These are phyloP conservation scores for Vigna nakashimae DNA, from an alignment of 306 rosid species.

Conservation along the genomic window DNA sequence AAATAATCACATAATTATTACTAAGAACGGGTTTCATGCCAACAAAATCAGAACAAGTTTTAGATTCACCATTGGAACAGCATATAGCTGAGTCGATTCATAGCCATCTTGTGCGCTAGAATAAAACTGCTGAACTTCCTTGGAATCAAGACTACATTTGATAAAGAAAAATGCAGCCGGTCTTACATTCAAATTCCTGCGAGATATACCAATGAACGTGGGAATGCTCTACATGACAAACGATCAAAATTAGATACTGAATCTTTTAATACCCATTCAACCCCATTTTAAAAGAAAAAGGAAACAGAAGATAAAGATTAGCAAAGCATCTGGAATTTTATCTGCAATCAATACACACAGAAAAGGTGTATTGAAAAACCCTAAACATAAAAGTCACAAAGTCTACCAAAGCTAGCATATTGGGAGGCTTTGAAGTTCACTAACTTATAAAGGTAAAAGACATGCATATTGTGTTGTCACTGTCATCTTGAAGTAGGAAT, in stretches of 20 bases:
- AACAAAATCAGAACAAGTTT: conserved; percentile 15
- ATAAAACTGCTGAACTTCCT: conserved; percentile 75
- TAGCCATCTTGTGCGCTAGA: conserved; percentile 84
- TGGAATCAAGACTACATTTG: conserved; percentile 75
- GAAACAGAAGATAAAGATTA: not conserved
- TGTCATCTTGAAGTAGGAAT: conserved; percentile 21
- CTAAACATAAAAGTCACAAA: conserved; percentile 9
- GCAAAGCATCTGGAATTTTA: conserved; percentile 6
- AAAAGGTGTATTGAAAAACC: conserved; percentile 23
- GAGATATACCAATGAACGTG: conserved; percentile 76
- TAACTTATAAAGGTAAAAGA: conserved; percentile 10
- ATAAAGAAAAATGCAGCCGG: conserved; percentile 86
- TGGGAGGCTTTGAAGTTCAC: conserved; percentile 11
- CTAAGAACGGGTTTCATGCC: conserved; percentile 36
- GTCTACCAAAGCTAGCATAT: conserved; percentile 11
- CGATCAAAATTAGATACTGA: conserved; percentile 40
- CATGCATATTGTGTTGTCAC: conserved; percentile 7
- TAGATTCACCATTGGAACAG: conserved; percentile 75
- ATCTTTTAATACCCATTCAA: conserved; percentile 19
- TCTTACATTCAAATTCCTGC: conserved; percentile 80
- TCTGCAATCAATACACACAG: conserved; percentile 9
- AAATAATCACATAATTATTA: conserved; percentile 7
- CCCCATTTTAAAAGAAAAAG: conserved; percentile 12
- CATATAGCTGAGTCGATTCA: conserved; percentile 86
- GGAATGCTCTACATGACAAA: conserved; percentile 64